A percentile compares a stretch with the other conserved stretches of the same genome.
Conservation (phyloP, 1,284 basidiomycete genomes). For the Leccinum pallidistipes region DNA sequence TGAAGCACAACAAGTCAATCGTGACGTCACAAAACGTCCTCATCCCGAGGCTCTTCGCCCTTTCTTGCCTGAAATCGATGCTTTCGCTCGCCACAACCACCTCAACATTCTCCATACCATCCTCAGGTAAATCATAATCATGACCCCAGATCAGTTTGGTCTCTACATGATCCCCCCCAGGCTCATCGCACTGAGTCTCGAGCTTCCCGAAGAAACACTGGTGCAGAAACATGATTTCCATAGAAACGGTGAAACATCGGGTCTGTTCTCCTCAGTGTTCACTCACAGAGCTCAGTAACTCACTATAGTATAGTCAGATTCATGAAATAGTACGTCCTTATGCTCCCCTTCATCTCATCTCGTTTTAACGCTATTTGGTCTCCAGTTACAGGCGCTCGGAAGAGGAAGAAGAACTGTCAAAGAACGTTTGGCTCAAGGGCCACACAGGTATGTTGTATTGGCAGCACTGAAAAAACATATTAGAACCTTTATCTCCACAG, state of each 20-base stretch:
- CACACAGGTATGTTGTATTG: conserved; percentile 3
- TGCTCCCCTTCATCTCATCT: neutral
- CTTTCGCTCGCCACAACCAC: conserved; percentile 40
- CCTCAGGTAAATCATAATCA: conserved; percentile 15
- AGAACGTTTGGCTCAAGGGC: conserved; percentile 12
- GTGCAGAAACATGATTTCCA: conserved; percentile 45
- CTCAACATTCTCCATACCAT: conserved; percentile 6
- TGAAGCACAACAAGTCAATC: conserved; percentile 39
- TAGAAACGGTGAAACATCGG: neutral
- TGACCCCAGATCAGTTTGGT: neutral
- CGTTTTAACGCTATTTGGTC: neutral
- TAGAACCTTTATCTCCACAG: conserved; percentile 18
- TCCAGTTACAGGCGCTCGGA: conserved; percentile 10
- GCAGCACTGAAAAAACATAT: neutral
- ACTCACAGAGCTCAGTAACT: neutral
- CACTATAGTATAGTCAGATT: conserved; percentile 4
- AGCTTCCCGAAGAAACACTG: conserved; percentile 56
- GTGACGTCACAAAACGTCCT: conserved; percentile 41
- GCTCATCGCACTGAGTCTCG: conserved; percentile 55
- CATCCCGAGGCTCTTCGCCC: conserved; percentile 53
- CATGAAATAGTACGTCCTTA: conserved; percentile 14
- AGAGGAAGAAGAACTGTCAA: conserved; percentile 11
- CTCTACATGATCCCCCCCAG: conserved; percentile 28
- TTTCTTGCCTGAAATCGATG: conserved; percentile 56
- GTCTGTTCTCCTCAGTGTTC: neutral